A percentile compares a stretch with the other conserved stretches of the same genome.
Conservation (phyloP, 805 yeast genomes). For the Zygosaccharomyces bailii region DNA sequence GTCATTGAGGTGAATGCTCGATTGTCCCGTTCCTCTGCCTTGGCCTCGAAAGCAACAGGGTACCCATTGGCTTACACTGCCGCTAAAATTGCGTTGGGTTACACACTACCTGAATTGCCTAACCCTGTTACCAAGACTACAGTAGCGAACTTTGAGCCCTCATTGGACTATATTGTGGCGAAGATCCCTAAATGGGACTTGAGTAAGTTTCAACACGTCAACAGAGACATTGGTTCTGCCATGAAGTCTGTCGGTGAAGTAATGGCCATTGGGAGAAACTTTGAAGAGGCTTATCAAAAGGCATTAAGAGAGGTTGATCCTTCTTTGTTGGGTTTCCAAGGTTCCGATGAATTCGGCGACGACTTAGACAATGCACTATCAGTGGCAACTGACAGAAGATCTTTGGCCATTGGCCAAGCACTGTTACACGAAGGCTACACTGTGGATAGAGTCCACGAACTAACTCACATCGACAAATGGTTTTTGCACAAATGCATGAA, state of each 20-base stretch:
- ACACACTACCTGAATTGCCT: slow-evolving; percentile 90
- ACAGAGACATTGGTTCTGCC: slow-evolving; percentile 88
- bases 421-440: slow-evolving; percentile 84
- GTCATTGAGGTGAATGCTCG: slow-evolving; percentile 98
- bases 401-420: slow-evolving; percentile 98
- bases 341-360: slow-evolving; percentile 66
- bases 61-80: slow-evolving; percentile 98
- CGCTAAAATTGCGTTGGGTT: slow-evolving; percentile 93
- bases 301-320: slow-evolving; percentile 97
- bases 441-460: slow-evolving; percentile 87
- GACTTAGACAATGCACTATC: slow-evolving; percentile 71
- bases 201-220: slow-evolving; percentile 91
- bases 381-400: slow-evolving; percentile 92
- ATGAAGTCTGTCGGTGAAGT: slow-evolving; percentile 99
- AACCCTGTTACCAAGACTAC: slow-evolving; percentile 96
- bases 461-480: slow-evolving; percentile 94
- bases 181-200: slow-evolving; percentile 99
- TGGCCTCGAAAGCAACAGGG: slow-evolving; percentile 98
- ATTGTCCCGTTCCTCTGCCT: slow-evolving; percentile 93
- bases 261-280: slow-evolving; percentile 97
- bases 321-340: slow-evolving; percentile 85
- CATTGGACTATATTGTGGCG: slow-evolving; percentile 92
- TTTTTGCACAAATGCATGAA: slow-evolving; percentile 89
- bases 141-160: slow-evolving; percentile 95
- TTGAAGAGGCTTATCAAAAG: slow-evolving; percentile 96